phyloP scores from a whole-genome alignment of 495 filamentous ascomycete genomes.

The Lasiosphaeriaceae sp. region DNA sequence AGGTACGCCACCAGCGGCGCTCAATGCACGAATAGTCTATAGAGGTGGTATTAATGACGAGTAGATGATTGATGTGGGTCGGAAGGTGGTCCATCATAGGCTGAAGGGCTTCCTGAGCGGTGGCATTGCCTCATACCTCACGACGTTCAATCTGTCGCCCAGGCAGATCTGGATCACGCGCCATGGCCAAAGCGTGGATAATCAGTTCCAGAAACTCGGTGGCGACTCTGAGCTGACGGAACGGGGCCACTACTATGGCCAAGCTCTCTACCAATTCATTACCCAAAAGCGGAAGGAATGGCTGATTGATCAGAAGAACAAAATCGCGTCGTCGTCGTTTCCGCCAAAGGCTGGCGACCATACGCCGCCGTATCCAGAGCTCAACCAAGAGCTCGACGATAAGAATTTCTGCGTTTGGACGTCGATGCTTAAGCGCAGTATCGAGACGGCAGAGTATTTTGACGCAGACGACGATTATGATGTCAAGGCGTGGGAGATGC shows the following conservation, averaged over 20 bases:
- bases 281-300: conserved; percentile 69
- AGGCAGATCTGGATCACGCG: conserved; percentile 97
- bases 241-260: conserved; percentile 68
- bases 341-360: conserved; percentile 83
- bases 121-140: conserved; percentile 85
- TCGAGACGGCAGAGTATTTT: conserved; percentile 82
- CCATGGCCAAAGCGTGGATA: conserved; percentile 83
- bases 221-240: conserved; percentile 79
- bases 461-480: conserved; percentile 93
- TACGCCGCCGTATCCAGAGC: conserved; percentile 91
- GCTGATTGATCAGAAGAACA: conserved; percentile 71
- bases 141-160: conserved; percentile 93
- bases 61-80: conserved; percentile 94
- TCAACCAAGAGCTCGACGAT: conserved; percentile 55
- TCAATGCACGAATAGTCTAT: not conserved
- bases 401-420: conserved; percentile 99
- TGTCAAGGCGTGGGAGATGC: conserved; percentile 95
- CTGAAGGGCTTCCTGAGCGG: conserved; percentile 86
- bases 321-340: conserved; percentile 65
- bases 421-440: conserved; percentile 85
- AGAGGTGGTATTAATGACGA: conserved; percentile 1
- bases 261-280: conserved; percentile 71
- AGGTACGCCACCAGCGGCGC: conserved; percentile 40
- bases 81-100: conserved; percentile 86
- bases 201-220: conserved; percentile 73